Base-by-base conservation (phyloP, 495 filamentous ascomycete species). In the Podospora pseudocomata region DNA sequence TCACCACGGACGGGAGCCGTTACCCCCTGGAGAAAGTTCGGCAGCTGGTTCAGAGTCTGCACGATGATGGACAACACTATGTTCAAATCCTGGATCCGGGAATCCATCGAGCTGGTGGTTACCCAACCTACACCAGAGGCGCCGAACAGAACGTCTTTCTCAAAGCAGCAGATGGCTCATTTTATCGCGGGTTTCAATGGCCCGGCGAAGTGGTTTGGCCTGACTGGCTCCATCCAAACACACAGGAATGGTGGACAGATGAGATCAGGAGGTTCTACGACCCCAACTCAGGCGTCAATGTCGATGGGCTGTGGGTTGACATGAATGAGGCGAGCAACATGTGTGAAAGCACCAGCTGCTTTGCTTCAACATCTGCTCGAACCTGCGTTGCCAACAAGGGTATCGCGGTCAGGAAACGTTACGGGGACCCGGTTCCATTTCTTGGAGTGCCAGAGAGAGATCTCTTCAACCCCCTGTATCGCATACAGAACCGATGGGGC, bases 61-160 rank as follows among this genome's bases (percentile, higher is more conserved):
- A 96, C 75, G 72, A 77, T 16, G 84, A 91, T 72, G 71, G 91
- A 60, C 92, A 95, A 74, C 86, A 92, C 65, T 95, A 95, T 69
- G 84, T 95, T 60, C 79, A 93, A 59, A 96, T 96, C 88, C 90
- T 97, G 15, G 93, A 97, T 73, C 93, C 93, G 2, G 91, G 91
- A 3, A 87, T 94, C 66, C 84, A 84, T 16, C 85, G 88, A 67
- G 79, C 85, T 63, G 80, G 88, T 73, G 34, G 23, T 32, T 94
- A 95, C 72, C 77, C 81, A 0, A 78, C 87, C 2, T 92, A 89
- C 74, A 79, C 88, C 56, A 83, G 86, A 57, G 93, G 91, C 5
- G 75, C 82, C 0, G 78, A 86, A 2, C 74, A 84, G 16, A 86
- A 84, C 32, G 79, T 89, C 54, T 93, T 93, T 77, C 77, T 96